These are phyloP conservation scores for Striga hermonthica DNA, from an alignment of 305 asterid genomes.

Conservation along the genomic window DNA sequence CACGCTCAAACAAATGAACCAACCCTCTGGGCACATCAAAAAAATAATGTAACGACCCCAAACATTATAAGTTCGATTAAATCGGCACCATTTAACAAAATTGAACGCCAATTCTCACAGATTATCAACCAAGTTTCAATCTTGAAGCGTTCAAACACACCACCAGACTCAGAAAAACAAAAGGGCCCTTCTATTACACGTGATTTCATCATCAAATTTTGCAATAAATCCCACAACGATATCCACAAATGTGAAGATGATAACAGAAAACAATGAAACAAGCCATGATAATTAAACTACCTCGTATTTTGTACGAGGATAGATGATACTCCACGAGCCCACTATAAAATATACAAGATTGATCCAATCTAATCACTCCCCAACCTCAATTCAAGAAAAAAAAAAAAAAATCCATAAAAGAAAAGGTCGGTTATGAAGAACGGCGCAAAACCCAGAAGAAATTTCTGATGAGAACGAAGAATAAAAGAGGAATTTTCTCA, in stretches of 20 bases:
- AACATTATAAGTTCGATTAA: conserved; percentile 19
- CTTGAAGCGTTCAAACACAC: not conserved
- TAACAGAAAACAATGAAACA: not conserved
- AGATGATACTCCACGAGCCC: conserved; percentile 31
- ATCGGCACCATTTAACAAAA: not conserved
- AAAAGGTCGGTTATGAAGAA: conserved; percentile 23
- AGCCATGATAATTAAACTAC: conserved; percentile 32
- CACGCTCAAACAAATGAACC: too few relatives aligned
- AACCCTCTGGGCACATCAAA: conserved; percentile 14
- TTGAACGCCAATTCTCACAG: not conserved
- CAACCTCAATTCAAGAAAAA: conserved; percentile 33
- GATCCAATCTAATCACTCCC: conserved; percentile 46
- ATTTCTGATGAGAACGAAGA: too few relatives aligned
- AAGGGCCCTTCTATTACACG: not conserved
- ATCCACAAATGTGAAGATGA: conserved; percentile 3
- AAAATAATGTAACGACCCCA: conserved; percentile 22
- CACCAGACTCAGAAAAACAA: conserved; percentile 23
- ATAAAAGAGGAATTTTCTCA: conserved; percentile 19
- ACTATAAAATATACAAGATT: conserved; percentile 29
- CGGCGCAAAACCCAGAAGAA: conserved; percentile 2
- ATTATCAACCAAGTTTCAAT: conserved; percentile 29
- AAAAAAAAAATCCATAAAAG: conserved; percentile 20
- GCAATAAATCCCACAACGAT: conserved; percentile 13
- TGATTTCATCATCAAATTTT: conserved; percentile 8
- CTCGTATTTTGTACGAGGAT: conserved; percentile 35